phyloP scores from a whole-genome alignment of 768 basidiomycete species.

The Fomitopsis pulvina region DNA sequence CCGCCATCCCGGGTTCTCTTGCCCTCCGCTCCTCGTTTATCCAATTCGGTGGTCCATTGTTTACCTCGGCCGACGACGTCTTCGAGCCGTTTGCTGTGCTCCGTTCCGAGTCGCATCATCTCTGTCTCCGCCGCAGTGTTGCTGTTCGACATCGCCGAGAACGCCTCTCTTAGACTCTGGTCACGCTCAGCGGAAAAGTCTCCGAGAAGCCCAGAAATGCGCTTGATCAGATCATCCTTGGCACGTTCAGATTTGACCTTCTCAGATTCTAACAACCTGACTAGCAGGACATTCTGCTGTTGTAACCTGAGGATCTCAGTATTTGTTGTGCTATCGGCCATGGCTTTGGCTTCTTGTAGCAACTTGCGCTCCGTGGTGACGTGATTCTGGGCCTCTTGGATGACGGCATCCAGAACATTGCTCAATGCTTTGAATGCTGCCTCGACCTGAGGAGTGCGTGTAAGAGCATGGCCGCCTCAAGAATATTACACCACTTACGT shows the following conservation, averaged over 20 bases:
- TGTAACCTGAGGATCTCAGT: slow-evolving; percentile 56
- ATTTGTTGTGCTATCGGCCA: slow-evolving; percentile 40
- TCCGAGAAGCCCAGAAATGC: slow-evolving; percentile 64
- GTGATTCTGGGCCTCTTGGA: slow-evolving; percentile 52
- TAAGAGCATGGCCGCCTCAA: not conserved
- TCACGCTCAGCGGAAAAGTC: slow-evolving; percentile 69
- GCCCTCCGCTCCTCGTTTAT: slow-evolving; percentile 41
- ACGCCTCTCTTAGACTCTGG: slow-evolving; percentile 50
- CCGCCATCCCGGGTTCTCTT: slow-evolving; percentile 52
- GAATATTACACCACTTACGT: slow-evolving; percentile 24
- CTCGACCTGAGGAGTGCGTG: slow-evolving; percentile 26
- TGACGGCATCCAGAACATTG: slow-evolving; percentile 51
- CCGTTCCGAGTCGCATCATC: slow-evolving; percentile 39
- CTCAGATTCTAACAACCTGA: slow-evolving; percentile 58
- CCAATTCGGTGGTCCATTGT: slow-evolving; percentile 34
- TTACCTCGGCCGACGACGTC: slow-evolving; percentile 34
- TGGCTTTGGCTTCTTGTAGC: slow-evolving; percentile 39
- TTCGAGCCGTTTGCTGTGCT: slow-evolving; percentile 42
- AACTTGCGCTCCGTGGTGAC: slow-evolving; percentile 48
- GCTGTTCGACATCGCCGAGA: slow-evolving; percentile 44
- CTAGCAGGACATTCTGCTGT: slow-evolving; percentile 64
- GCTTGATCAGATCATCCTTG: slow-evolving; percentile 68
- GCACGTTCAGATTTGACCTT: slow-evolving; percentile 58
- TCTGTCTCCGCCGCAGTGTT: slow-evolving; percentile 51
- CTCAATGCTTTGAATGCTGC: slow-evolving; percentile 52